Percentiles rank a stretch among this genome's conserved stretches.
Evolutionary conservation across 805 yeast species (phyloP).

Genomic region (Candida fluviatilis): DNA sequence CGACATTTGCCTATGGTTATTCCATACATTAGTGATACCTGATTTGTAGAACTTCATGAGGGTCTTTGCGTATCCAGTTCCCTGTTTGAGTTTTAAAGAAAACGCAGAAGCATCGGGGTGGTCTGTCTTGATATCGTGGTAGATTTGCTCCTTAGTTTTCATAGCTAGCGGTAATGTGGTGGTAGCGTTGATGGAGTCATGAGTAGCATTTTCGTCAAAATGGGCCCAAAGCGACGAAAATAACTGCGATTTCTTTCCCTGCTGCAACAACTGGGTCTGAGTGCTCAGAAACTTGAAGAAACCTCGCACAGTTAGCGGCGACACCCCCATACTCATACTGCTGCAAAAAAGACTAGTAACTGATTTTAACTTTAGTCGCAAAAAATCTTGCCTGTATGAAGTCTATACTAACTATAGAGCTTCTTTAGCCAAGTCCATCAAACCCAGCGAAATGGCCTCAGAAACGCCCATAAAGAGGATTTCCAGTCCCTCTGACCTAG

Average conservation of each 20-base stretch:
- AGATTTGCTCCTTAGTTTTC: constrained; percentile 23
- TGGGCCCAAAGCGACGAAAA: constrained; percentile 14
- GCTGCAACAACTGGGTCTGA: constrained; percentile 6
- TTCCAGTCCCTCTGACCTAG: constrained; percentile 55
- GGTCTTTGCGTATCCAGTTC: constrained; percentile 40
- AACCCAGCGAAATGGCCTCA: too few species aligned
- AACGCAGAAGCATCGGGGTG: constrained; percentile 14
- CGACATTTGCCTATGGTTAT: constrained; percentile 25
- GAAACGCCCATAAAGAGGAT: constrained; percentile 37
- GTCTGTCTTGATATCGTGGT: constrained; percentile 16
- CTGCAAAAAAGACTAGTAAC: background rate
- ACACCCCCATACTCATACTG: constrained; percentile 1
- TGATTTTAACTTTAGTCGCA: too few species aligned
- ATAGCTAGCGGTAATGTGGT: constrained; percentile 28
- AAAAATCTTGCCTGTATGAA: too few species aligned
- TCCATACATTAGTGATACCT: constrained; percentile 57
- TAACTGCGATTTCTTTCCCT: constrained; percentile 12
- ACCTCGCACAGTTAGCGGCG: constrained; percentile 3
- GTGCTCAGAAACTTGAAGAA: constrained; percentile 13
- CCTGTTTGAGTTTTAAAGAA: constrained; percentile 32
- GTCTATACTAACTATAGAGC: too few species aligned
- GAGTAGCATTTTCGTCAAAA: constrained; percentile 5
- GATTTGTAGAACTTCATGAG: constrained; percentile 50
- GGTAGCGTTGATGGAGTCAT: constrained; percentile 20
- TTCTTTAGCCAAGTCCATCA: too few species aligned